Percentiles rank a stretch among this genome's conserved stretches.
These are phyloP conservation scores for Telfairia occidentalis DNA, from an alignment of 331 rosid species.

Conservation along the genomic window DNA sequence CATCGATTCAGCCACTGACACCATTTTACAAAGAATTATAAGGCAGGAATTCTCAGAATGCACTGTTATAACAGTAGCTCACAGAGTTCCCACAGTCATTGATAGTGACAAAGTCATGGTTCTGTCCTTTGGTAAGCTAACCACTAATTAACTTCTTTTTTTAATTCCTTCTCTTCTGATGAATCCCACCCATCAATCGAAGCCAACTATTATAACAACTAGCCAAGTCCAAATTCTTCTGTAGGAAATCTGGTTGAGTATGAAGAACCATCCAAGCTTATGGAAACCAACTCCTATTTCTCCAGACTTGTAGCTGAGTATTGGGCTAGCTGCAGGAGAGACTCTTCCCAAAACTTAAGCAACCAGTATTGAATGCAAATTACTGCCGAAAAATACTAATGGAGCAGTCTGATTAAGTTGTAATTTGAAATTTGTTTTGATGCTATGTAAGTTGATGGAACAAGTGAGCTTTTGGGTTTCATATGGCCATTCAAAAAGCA, in stretches of 20 bases:
- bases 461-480: not conserved
- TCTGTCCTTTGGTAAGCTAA: slow-evolving; percentile 49
- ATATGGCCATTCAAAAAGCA: too few relatives aligned
- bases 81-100: slow-evolving; percentile 70
- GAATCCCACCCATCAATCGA: not conserved
- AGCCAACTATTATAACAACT: not conserved
- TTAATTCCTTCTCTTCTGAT: not conserved
- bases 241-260: slow-evolving; percentile 65
- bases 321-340: slow-evolving; percentile 59
- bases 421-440: not conserved
- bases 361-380: not conserved
- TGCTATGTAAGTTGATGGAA: not conserved
- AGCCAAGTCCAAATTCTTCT: not conserved
- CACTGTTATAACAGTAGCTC: slow-evolving; percentile 80
- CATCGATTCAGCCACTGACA: slow-evolving; percentile 70
- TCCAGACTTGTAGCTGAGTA: slow-evolving; percentile 75
- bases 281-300: slow-evolving; percentile 55
- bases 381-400: not conserved
- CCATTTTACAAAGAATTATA: slow-evolving; percentile 46
- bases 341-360: not conserved
- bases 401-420: not conserved
- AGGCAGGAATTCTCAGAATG: slow-evolving; percentile 60
- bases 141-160: not conserved
- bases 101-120: slow-evolving; percentile 88
- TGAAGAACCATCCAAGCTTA: slow-evolving; percentile 56